Percentiles rank a stretch among this genome's conserved stretches.
phyloP scores from a whole-genome alignment of 306 rosid genomes.

The Psophocarpus tetragonolobus region DNA sequence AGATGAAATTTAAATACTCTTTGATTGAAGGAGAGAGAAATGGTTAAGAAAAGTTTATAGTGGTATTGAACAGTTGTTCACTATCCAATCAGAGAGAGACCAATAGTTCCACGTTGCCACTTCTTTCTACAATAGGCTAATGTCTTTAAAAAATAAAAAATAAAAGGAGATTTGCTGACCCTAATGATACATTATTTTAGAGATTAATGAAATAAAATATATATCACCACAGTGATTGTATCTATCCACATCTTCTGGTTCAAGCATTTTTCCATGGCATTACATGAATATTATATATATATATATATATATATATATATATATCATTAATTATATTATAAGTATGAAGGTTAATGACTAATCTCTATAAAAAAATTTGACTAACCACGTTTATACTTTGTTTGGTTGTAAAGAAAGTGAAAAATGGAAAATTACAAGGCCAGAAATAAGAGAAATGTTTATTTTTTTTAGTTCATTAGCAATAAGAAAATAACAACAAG shows the following conservation, averaged over 20 bases:
- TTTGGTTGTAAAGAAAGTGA: too few species aligned
- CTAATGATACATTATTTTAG: not conserved
- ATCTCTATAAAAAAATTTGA: too few species aligned
- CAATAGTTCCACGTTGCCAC: constrained; percentile 14
- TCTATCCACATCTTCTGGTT: not conserved
- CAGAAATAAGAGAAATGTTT: too few species aligned
- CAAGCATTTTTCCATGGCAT: not conserved
- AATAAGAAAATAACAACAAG: too few species aligned
- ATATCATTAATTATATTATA: too few species aligned
- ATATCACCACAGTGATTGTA: not conserved
- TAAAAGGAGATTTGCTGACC: not conserved
- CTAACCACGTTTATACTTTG: too few species aligned
- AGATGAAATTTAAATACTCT: not conserved
- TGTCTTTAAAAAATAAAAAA: not conserved
- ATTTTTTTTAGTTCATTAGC: too few species aligned
- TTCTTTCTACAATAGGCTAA: not conserved
- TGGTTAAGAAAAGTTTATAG: not conserved
- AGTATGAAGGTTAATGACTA: too few species aligned
- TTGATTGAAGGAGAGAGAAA: not conserved
- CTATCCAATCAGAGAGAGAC: constrained; percentile 10
- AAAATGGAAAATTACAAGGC: too few species aligned
- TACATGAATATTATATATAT: too few species aligned
- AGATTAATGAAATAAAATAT: not conserved
- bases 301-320: too few species aligned
- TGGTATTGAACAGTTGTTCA: constrained; percentile 30